Base-by-base conservation (phyloP, 2,329 filamentous ascomycete species). In the Fusarium piperis region DNA sequence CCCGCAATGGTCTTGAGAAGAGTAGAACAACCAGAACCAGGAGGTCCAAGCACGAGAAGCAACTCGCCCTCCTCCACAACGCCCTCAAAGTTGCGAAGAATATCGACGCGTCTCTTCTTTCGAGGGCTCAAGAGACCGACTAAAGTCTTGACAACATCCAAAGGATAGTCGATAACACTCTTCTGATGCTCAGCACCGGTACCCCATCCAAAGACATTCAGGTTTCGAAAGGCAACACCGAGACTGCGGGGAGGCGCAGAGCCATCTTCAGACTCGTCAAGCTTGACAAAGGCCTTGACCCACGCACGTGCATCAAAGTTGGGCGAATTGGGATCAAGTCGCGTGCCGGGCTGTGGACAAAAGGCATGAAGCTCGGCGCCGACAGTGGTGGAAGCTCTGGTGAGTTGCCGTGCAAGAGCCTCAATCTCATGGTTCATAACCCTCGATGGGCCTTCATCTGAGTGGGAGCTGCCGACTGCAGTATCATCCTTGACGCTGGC, bases 1-100 rank as follows among this genome's bases (percentile, higher is more conserved):
- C 86, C 86, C 0, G 83, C 82, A 18, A 90, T 83, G 0, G 87
- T 84, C 76, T 90, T 90, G 11, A 90, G 79, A 1, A 90, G 78
- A 0, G 88, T 90, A n/a, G 85, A 86, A 73, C 87, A 89, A 16
- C 88, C 88, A 38, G 78, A 79, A 1, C 82, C 82, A 6, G 88
- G 89, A 35, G 87, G 85, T 11, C 90, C 90, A 7, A 91, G 68
- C 1, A 79, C 78, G 2, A 79, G 67, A 0, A 79, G n/a, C 53
- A 79, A 28, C 51, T 79, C 77, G 0, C 78, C 78, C 4, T 78
- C 55, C 0, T 79, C 76, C 5, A 79, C 36, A 2, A 79, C 56
- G 13, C 78, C 78, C n/a, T 79, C 77, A 7, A 79, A 79, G 7
- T 74, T 55, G 1, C 67, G 68, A 5, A 79, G 51, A 8, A 79